Evolutionary conservation across 495 filamentous ascomycete species (phyloP), one percentile per base, ranked within the genome.

Genomic region (Penicillium goetzii): DNA sequence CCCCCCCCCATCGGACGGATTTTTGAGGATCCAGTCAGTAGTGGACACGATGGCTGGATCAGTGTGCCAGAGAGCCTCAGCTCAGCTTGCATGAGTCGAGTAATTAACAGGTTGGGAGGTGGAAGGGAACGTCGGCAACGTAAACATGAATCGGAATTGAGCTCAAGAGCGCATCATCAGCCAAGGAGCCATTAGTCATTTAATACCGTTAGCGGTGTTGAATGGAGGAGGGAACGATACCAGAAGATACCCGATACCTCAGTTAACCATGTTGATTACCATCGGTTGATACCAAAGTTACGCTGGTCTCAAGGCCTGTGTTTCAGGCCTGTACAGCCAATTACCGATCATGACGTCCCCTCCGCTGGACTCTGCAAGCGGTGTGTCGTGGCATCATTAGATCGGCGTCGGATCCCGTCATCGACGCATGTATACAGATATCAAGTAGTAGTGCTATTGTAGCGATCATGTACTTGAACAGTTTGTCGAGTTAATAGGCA

Each of bases 271-370:
- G 43, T 47, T 25, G 43, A 23, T 47, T 21, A 5, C 45, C 23
- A 10, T 26, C 4, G 45, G 11, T 10, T 17, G 11, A 32, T 11
- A 59, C 50, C 30, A 53, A 47, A 63, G 55, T 54, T 60, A 66
- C 59, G 47, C 51, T 64, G 61, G 65, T 21, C 30, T 43, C 58
- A 36, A 19, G 33, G 45, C 21, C 51, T 30, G 53, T 32, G 66
- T 68, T 68, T 68, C 66, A 68, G 58, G 58, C 49, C 41, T 49
- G 49, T 64, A 33, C 28, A 15, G 19, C 36, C 51, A 15, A 62
- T 62, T 62, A 62, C 59, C 34, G 57, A 66, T 66, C 56, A 66
- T 69, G 64, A 67, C 67, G 64, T 64, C 61, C 49, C 36, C 50
- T 11, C 36, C 21, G 23, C 58, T 34, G 38, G 55, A 47, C 32